Evolutionary conservation across 139 green algal species (phyloP), one percentile per base, ranked within the genome.

Genomic region (Volvox reticuliferus): DNA sequence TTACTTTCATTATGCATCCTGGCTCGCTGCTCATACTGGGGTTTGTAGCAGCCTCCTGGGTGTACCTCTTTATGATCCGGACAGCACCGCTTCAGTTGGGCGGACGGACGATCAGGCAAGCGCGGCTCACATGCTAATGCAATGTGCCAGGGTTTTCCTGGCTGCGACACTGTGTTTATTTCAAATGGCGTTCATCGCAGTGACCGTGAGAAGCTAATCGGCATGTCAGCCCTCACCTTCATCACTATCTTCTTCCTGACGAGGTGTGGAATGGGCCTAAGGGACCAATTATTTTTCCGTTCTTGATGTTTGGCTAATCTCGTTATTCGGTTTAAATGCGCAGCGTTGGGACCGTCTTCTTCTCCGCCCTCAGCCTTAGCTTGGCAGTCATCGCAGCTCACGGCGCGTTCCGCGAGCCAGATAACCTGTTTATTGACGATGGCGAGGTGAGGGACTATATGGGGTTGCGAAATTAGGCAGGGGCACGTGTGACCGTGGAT

Each of bases 241-340:
- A 88, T 99, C 30, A 90, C 97, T 26, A 94, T 99, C 12, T 99
- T 99, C 94, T 98, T 99, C 91, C 85, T 99, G 21, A 99, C 98
- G 3, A 97, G 92, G 96, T 97, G 80, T 73, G 78, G 55, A 21
- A n/a, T 81, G 28, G n/a, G 24, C 67, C 2, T 12, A 14, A 28
- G 24, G 22, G 44, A 55, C 44, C 44, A 55, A 28, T 26, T 12
- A 75, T 26, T 75, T 26, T 26, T 28, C 9, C 67, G 22, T 75
- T 75, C 67, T 32, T 26, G 67, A 13, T 14, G 22, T 79, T 22
- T 79, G 28, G 28, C 2, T 36, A 79, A 44, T 44, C 28, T 32
- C 24, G 73, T 36, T 44, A 37, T 32, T 36, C 6, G 32, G 2
- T 14, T 12, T 9, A 61, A 61, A 16, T 6, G 16, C 92, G 88